Evolutionary conservation across 352 stramenopile genomes (phyloP), one percentile per base, ranked within the genome.

Genomic region (Pythium sp.): DNA sequence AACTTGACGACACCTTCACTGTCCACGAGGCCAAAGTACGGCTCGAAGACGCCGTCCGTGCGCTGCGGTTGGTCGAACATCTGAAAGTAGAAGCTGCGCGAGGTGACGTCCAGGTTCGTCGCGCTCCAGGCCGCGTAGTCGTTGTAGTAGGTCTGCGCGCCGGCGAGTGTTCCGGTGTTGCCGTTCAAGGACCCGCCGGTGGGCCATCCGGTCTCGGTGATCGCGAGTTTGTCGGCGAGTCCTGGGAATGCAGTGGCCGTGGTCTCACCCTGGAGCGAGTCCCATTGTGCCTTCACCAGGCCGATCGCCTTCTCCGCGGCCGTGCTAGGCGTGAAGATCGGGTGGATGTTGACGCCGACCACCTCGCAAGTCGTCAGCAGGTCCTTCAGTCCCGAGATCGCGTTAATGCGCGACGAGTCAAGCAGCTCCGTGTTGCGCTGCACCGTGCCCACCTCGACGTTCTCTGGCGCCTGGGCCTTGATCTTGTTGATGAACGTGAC

Each of bases 311-410:
- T 79, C 1, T 65, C 61, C 5, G 63, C 79, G 0, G 56, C 72
- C 3, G 74, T 79, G 62, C 71, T 62, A 15, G 72, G 53, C 20
- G 68, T 79, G 74, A 92, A 93, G 15, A 86, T 78, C 0, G 81
- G 79, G 68, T 91, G 82, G 59, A 92, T 89, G 77, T 92, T 91
- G 64, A 90, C 84, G 36, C 83, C 85, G 28, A 90, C 65, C 46
- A 86, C 72, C 61, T 93, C 82, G 69, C 80, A 89, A 12, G 65
- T 73, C 3, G 60, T 53, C 24, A 91, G 68, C n/a, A 93, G 71
- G 59, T 83, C 75, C 26, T 69, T 54, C 32, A 82, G 46, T 1
- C 77, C 75, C 30, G 66, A 73, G 53, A 86, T 71, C 22, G 72
- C 60, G 36, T 53, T 69, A 51, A 77, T 77, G 22, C 72, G 78